phyloP scores from a whole-genome alignment of 805 yeast species.

The Saccharomycopsis javanensis region DNA sequence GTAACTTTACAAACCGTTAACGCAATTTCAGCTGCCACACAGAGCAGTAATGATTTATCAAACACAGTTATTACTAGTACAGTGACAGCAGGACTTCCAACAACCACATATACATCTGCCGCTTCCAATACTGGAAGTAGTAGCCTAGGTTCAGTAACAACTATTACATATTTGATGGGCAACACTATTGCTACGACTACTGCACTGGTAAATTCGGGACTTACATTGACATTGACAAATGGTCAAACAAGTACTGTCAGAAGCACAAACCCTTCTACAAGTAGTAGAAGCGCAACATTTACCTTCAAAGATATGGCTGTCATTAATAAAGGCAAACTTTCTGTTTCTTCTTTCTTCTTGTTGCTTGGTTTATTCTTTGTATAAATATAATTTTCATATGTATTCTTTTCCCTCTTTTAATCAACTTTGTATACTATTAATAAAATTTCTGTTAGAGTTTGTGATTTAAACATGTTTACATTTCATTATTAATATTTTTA shows the following conservation, averaged over 20 bases:
- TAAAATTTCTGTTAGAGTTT: not conserved
- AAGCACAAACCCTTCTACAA: not conserved
- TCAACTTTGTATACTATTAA: not conserved
- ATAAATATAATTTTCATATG: not conserved
- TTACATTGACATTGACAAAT: not conserved
- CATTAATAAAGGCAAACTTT: not conserved
- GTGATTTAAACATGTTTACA: too few relatives aligned
- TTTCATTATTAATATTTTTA: too few relatives aligned
- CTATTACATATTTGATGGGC: conserved; percentile 2
- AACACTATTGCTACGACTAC: conserved; percentile 3
- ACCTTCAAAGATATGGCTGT: conserved; percentile 9
- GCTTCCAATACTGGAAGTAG: not conserved
- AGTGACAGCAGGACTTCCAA: not conserved
- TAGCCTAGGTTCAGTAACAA: not conserved
- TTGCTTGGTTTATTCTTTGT: not conserved
- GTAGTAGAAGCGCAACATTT: conserved; percentile 2
- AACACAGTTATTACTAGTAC: not conserved
- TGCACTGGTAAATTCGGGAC: not conserved
- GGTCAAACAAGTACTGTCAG: not conserved
- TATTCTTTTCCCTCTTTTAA: not conserved
- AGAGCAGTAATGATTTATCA: not conserved
- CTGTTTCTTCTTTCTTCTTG: not conserved
- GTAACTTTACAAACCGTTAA: not conserved
- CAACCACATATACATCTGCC: not conserved
- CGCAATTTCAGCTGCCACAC: not conserved